A percentile compares a stretch with the other conserved stretches of the same genome.
These are phyloP conservation scores for barrel medic (Medicago truncatula) DNA, from an alignment of 306 rosid genomes.

Conservation along the genomic window MtrunA17r5.0-ANR NC_053049.1:7490501-7491000, in stretches of 20 bases:
- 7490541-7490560: conserved; percentile 11
- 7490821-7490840: neutral
- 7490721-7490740: conserved; percentile 44
- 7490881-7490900: neutral
- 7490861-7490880: neutral
- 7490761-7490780: conserved; percentile 47
- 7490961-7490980: neutral
- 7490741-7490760: conserved; percentile 53
- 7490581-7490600: neutral
- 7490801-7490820: conserved; percentile 11
- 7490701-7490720: neutral
- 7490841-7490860: neutral
- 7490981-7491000: conserved; percentile 51
- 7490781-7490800: conserved; percentile 33
- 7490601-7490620: conserved; percentile 49
- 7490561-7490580: conserved; percentile 17
- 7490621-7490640: conserved; percentile 40
- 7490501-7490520: neutral
- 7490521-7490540: neutral
- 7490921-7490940: neutral
- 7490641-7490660: conserved; percentile 42
- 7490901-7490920: too few species aligned
- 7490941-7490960: neutral
- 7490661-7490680: neutral
- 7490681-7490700: neutral